Evolutionary conservation across 495 filamentous ascomycete genomes (phyloP).

Genomic region (Lophiostoma macrostomum): DNA sequence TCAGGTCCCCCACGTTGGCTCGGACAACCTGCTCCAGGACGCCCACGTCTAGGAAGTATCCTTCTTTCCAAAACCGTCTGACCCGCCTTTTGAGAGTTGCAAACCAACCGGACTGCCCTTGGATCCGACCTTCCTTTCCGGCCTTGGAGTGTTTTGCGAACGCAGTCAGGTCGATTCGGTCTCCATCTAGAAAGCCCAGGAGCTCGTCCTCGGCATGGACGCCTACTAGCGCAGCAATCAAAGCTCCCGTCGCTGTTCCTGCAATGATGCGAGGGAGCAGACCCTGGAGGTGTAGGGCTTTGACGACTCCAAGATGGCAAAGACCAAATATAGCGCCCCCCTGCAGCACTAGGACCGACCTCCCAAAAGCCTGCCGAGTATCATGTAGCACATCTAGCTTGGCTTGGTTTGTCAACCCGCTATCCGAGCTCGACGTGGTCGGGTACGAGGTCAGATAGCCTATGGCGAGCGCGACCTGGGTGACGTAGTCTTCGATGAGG

Average conservation of each 20-base stretch:
- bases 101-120: constrained; percentile 45
- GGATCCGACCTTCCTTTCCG: constrained; percentile 21
- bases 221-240: constrained; percentile 86
- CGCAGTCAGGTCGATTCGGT: constrained; percentile 77
- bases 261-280: constrained; percentile 86
- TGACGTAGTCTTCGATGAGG: constrained; percentile 87
- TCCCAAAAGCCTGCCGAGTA: constrained; percentile 84
- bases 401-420: constrained; percentile 70
- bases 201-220: constrained; percentile 88
- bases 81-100: constrained; percentile 60
- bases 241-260: constrained; percentile 83
- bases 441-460: constrained; percentile 72
- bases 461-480: constrained; percentile 74
- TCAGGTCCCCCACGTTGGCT: constrained; percentile 82
- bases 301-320: constrained; percentile 88
- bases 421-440: constrained; percentile 53
- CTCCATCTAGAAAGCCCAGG: constrained; percentile 68
- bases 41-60: constrained; percentile 78
- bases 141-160: constrained; percentile 50
- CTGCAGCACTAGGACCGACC: constrained; percentile 81
- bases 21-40: constrained; percentile 83
- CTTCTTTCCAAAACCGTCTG: constrained; percentile 64
- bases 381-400: constrained; percentile 89
- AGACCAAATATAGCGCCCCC: constrained; percentile 90
- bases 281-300: constrained; percentile 79